phyloP scores from a whole-genome alignment of 306 rosid species.

The Vachellia pachyceras region DNA sequence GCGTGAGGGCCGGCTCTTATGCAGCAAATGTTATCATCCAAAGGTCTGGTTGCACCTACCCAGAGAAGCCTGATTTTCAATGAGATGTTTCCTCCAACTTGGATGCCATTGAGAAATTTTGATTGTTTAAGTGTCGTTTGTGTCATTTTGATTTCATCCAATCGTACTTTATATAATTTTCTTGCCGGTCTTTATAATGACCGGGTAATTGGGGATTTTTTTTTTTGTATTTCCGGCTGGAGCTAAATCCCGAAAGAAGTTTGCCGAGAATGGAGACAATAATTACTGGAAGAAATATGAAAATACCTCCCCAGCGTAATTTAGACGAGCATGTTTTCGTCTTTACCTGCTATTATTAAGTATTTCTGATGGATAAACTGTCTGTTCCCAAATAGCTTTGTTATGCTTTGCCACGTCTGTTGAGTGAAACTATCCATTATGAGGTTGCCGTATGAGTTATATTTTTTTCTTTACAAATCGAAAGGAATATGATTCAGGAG shows the following conservation, averaged over 20 bases:
- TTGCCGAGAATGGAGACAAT: constrained; percentile 18
- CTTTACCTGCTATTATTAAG: constrained; percentile 2
- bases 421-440: too few species aligned
- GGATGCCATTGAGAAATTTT: constrained; percentile 25
- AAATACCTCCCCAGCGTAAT: constrained; percentile 5
- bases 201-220: constrained; percentile 34
- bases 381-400: too few species aligned
- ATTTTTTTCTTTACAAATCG: neutral
- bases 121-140: constrained; percentile 33
- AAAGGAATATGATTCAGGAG: neutral
- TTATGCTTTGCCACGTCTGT: too few species aligned
- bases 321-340: constrained; percentile 24
- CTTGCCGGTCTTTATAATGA: constrained; percentile 1
- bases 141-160: constrained; percentile 7
- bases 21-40: constrained; percentile 92
- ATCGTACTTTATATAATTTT: neutral
- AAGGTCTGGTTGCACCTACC: constrained; percentile 95
- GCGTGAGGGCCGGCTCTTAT: constrained; percentile 84
- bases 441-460: too few species aligned
- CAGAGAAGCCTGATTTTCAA: constrained; percentile 84
- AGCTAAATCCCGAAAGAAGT: constrained; percentile 22
- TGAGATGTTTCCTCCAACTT: constrained; percentile 33
- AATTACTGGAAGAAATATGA: constrained; percentile 14
- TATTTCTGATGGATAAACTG: neutral
- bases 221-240: constrained; percentile 11